phyloP scores from a whole-genome alignment of 768 basidiomycete species.

The Boletus sp. region DNA sequence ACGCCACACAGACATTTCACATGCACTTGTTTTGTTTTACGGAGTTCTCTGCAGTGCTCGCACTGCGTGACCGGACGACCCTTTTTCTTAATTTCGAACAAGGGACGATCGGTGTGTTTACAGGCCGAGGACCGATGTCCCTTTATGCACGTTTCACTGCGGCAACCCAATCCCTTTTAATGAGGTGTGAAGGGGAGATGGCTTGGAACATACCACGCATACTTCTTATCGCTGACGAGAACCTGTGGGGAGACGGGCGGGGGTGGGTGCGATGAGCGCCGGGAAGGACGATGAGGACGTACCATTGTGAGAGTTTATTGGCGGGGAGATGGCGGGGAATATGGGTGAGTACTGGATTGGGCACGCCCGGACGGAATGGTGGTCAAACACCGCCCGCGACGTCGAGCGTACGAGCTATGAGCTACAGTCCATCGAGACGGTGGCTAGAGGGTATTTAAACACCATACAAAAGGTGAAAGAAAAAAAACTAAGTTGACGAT shows the following conservation, averaged over 20 bases:
- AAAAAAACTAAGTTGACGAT: conserved; percentile 46
- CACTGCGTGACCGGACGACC: conserved; percentile 59
- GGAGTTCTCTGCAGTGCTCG: conserved; percentile 44
- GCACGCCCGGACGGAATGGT: conserved; percentile 36
- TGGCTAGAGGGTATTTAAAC: conserved; percentile 41
- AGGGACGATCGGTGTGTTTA: conserved; percentile 82
- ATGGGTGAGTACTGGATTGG: not conserved
- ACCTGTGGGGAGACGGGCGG: conserved; percentile 40
- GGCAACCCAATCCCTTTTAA: not conserved
- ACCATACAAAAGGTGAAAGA: conserved; percentile 38
- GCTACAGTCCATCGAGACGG: conserved; percentile 26
- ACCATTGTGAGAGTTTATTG: conserved; percentile 42
- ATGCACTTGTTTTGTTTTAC: conserved; percentile 48
- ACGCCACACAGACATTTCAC: conserved; percentile 40
- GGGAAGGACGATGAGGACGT: conserved; percentile 11
- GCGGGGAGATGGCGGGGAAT: not conserved
- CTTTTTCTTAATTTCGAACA: conserved; percentile 78
- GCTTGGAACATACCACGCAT: conserved; percentile 66
- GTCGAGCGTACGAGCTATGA: conserved; percentile 51
- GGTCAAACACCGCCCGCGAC: conserved; percentile 57
- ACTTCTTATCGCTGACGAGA: conserved; percentile 74
- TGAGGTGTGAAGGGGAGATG: conserved; percentile 3
- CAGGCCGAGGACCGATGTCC: conserved; percentile 90
- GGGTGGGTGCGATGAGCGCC: conserved; percentile 1
- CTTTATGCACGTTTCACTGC: conserved; percentile 90